Evolutionary conservation across 1,284 basidiomycete genomes (phyloP), one percentile per base, ranked within the genome.

Genomic region (Austropuccinia psidii): DNA sequence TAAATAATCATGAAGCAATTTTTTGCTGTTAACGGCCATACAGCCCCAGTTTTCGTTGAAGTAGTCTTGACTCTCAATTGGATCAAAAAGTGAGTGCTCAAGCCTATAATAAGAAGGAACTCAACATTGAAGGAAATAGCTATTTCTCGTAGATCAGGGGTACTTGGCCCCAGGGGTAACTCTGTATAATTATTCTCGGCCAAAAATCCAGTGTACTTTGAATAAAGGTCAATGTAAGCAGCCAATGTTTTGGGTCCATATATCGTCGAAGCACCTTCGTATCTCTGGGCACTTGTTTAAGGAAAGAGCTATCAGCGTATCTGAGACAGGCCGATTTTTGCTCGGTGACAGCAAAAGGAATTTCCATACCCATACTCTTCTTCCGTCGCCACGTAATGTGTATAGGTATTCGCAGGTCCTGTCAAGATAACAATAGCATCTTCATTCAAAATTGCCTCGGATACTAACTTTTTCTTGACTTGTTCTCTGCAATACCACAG

Each of bases 241-340:
- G 90, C 88, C 15, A 91, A 83, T 2, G 89, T 90, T 89, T 89
- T 85, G 74, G 85, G 87, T 35, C 90, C 90, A 79, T 87, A 91
- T 49, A 91, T 84, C 9, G 89, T 91, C 49, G 88, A 90, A 0
- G 89, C 88, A 41, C 90, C 90, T 81, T 91, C 90, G 77, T 91
- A 91, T 61, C 90, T 84, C 80, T 91, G 90, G 3, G 89, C 83
- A 17, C 83, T 81, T 79, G 90, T 90, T 79, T 89, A 79, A 91
- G 89, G 6, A 83, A 83, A 21, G 90, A 91, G 0, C 88, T n/a
- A 4, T 35, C 15, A 35, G 17, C 21, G 3, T 57, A 15, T 35
- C 9, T 17, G 33, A 8, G 31, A 35, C 7, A 57, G 9, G 5
- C 29, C 24, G n/a, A n/a, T n/a, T n/a, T n/a, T n/a, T n/a, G n/a